Evolutionary conservation across 306 rosid genomes (phyloP).

Genomic region (Abrus precatorius): DNA sequence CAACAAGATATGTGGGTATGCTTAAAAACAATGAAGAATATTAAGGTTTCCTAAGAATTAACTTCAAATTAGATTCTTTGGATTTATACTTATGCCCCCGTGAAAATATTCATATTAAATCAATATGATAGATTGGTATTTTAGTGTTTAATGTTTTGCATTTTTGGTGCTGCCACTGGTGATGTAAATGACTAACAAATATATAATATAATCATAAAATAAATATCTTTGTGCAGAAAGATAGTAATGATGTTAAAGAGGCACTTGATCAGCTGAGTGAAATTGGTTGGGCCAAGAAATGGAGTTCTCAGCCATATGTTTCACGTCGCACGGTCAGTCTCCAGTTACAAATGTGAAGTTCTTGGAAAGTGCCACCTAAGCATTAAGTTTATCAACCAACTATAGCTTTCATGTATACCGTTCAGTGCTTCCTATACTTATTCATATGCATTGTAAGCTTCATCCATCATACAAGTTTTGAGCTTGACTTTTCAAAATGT

Average conservation of each 20-base stretch:
- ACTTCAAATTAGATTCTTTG: conserved; percentile 1
- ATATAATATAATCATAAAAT: background rate
- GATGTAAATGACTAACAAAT: conserved; percentile 15
- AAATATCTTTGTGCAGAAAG: conserved; percentile 66
- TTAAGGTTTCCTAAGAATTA: background rate
- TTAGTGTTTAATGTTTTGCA: background rate
- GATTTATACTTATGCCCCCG: background rate
- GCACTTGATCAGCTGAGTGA: conserved; percentile 83
- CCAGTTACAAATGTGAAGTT: conserved; percentile 61
- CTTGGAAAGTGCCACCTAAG: conserved; percentile 56
- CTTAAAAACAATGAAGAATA: background rate
- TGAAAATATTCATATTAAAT: background rate
- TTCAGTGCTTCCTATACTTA: conserved; percentile 41
- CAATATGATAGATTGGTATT: background rate
- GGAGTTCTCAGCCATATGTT: conserved; percentile 96
- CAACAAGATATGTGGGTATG: background rate
- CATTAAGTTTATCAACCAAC: conserved; percentile 56
- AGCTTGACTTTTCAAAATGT: conserved; percentile 47
- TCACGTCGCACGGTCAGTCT: conserved; percentile 97
- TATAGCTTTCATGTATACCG: conserved; percentile 49
- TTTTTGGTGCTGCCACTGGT: conserved; percentile 6
- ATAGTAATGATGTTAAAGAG: conserved; percentile 81
- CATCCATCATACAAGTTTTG: conserved; percentile 40
- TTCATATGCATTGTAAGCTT: conserved; percentile 11
- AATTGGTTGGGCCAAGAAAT: conserved; percentile 93